These are phyloP conservation scores for Penicillium lividum DNA, from an alignment of 495 filamentous ascomycete species.

Conservation along the genomic window DNA sequence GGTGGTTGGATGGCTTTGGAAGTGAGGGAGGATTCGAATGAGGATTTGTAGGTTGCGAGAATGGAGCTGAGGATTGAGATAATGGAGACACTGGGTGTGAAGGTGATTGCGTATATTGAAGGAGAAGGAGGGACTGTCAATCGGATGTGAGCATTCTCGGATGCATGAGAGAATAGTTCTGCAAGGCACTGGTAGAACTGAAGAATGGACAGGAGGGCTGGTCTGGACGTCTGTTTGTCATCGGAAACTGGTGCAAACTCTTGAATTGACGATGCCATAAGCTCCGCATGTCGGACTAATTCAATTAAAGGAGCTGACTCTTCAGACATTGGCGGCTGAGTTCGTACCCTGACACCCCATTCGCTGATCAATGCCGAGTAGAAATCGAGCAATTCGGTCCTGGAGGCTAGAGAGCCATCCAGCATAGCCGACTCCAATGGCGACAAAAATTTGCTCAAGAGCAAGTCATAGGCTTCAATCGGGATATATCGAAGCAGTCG, in stretches of 20 bases:
- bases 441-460: constrained; percentile 44
- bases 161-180: constrained; percentile 55
- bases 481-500: constrained; percentile 65
- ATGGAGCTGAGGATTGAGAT: constrained; percentile 74
- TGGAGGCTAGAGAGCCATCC: constrained; percentile 48
- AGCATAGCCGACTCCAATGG: constrained; percentile 62
- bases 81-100: constrained; percentile 58
- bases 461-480: constrained; percentile 58
- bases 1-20: constrained; percentile 34
- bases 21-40: constrained; percentile 68
- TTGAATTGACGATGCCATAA: constrained; percentile 62
- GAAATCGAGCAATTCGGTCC: constrained; percentile 61
- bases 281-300: constrained; percentile 60
- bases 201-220: constrained; percentile 50
- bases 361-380: constrained; percentile 69
- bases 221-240: constrained; percentile 19
- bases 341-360: constrained; percentile 58
- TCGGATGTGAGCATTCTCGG: constrained; percentile 50
- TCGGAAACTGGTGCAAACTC: constrained; percentile 42
- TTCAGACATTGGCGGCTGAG: constrained; percentile 26
- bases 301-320: constrained; percentile 43
- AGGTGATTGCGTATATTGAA: constrained; percentile 70
- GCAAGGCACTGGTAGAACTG: constrained; percentile 67
- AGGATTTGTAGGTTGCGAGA: constrained; percentile 66
- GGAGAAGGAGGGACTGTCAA: constrained; percentile 68